Evolutionary conservation across 805 yeast genomes (phyloP), one percentile per base, ranked within the genome.

Genomic region (Torulaspora maleeae): DNA sequence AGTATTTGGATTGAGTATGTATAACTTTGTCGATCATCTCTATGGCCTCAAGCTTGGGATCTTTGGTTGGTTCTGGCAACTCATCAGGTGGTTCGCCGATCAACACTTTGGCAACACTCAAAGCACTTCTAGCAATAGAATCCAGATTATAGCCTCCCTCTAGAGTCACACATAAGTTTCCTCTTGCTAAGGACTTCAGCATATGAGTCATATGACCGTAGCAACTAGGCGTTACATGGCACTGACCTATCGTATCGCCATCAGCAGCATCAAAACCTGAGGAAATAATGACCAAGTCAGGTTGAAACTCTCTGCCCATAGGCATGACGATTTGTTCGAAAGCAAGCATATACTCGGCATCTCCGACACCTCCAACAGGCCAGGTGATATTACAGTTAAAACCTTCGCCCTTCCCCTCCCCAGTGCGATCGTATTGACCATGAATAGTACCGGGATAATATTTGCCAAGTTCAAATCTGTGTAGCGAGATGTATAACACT

Each of bases 191-290:
- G 32, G 87, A 79, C 66, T 90, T 90, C 52, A 93, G 72, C 81
- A 82, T 75, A 60, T 89, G 95, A 3, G 97, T 86, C 96, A 93
- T 89, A 52, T 89, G 90, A 7, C 96, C 97, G 63, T 93, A 93
- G 11, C 96, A 96, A 30, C 89, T 84, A 1, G 99, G 99, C 0
- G 96, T 77, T 1, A 93, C 95, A 63, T 87, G 95, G 64, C 97
- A 93, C 38, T 91, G 95, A 9, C 99, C 99, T 51, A 93, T 86
- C 47, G 88, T 83, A 66, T 93, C 99, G 48, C 98, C 98, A 58
- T 87, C 96, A 1, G 99, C 99, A 16, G 99, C 99, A 69, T 93
- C 99, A 58, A 93, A 93, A 0, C 99, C 99, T 0, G 98, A 82
- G 15, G 96, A 86, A 27, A 93, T 82, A 28, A 93, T 87, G 4